Conservation (phyloP, 768 basidiomycete genomes). For the Boletus rubropictus region DNA sequence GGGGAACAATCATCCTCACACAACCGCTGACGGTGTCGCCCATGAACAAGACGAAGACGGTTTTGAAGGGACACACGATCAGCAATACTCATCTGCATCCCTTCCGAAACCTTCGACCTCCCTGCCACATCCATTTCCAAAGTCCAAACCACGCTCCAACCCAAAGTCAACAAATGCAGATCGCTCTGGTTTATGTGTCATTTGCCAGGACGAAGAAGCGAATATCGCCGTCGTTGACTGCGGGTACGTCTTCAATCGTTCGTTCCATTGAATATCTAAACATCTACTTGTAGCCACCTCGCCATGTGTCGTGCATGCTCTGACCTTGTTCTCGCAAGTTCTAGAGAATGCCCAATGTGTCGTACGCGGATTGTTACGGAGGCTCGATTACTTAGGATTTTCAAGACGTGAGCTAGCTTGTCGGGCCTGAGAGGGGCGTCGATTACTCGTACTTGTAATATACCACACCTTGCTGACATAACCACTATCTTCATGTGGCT, state of each 20-base stretch:
- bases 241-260: slow-evolving; percentile 52
- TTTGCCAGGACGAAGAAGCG: slow-evolving; percentile 93
- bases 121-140: slow-evolving; percentile 18
- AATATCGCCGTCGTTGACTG: slow-evolving; percentile 93
- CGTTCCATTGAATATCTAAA: not conserved
- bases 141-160: slow-evolving; percentile 32
- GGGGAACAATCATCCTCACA: not conserved
- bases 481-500: slow-evolving; percentile 11
- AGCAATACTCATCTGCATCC: slow-evolving; percentile 10
- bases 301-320: slow-evolving; percentile 75
- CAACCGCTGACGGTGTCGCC: not conserved
- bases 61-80: slow-evolving; percentile 5
- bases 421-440: not conserved
- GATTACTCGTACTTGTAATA: not conserved
- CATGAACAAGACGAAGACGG: not conserved
- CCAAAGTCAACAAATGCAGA: slow-evolving; percentile 35
- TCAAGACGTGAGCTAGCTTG: slow-evolving; percentile 36
- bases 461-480: slow-evolving; percentile 16
- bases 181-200: slow-evolving; percentile 76
- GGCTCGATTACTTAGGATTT: slow-evolving; percentile 74
- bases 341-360: slow-evolving; percentile 86
- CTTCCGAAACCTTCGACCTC: slow-evolving; percentile 25
- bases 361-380: slow-evolving; percentile 85
- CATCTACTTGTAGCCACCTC: slow-evolving; percentile 51
- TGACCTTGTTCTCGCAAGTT: slow-evolving; percentile 70